Evolutionary conservation across 2,329 filamentous ascomycete genomes (phyloP).

Genomic region (Mollisia scopiformis): DNA sequence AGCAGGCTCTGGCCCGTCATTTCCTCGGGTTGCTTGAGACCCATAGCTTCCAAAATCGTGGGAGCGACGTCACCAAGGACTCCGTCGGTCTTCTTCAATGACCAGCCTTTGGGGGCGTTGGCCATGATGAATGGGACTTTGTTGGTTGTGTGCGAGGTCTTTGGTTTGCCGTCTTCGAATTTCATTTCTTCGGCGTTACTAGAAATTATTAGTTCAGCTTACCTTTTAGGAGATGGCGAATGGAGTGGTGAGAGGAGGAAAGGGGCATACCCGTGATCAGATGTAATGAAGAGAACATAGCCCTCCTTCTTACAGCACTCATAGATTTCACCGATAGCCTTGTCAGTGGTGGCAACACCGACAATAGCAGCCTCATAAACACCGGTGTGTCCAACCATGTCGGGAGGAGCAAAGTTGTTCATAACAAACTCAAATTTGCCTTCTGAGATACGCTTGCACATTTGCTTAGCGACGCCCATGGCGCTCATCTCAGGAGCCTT

Average conservation of each 20-base stretch:
- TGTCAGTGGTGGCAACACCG: conserved; percentile 84
- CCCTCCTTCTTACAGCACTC: conserved; percentile 92
- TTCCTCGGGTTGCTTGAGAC: conserved; percentile 83
- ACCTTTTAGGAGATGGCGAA: neutral
- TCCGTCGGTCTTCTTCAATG: conserved; percentile 73
- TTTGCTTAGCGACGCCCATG: conserved; percentile 84
- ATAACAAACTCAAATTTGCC: conserved; percentile 94
- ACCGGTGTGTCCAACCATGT: conserved; percentile 99
- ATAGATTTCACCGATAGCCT: conserved; percentile 89
- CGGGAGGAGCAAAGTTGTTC: conserved; percentile 99
- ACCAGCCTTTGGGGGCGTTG: conserved; percentile 90
- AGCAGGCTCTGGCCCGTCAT: conserved; percentile 90
- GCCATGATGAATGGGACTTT: conserved; percentile 98
- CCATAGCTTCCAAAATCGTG: conserved; percentile 91
- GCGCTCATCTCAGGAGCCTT: conserved; percentile 95
- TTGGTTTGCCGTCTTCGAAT: conserved; percentile 91
- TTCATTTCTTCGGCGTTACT: conserved; percentile 98
- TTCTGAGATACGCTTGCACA: conserved; percentile 83
- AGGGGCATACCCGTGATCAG: conserved; percentile 78
- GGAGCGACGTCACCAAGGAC: conserved; percentile 98
- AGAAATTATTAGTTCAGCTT: conserved; percentile 19
- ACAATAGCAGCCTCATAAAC: conserved; percentile 93
- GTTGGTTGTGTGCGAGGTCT: conserved; percentile 98
- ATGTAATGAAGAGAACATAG: conserved; percentile 93
- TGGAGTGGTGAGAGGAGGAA: neutral